These are phyloP conservation scores for Toxicodendron radicans DNA, from an alignment of 345 rosid species.

Conservation along the genomic window DNA sequence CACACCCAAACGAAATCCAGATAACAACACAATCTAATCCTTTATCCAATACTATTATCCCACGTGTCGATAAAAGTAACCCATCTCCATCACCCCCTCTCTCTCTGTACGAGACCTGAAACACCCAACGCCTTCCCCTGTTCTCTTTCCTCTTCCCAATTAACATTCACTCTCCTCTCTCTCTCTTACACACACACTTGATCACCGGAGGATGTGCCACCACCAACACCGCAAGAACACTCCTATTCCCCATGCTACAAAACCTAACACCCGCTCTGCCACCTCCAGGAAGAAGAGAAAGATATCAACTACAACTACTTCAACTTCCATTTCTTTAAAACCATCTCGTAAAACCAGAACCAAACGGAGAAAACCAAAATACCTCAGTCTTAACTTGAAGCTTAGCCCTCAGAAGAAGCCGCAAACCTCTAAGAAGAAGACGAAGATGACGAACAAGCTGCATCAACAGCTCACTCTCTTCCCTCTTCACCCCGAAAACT, in stretches of 20 bases:
- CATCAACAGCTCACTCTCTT: constrained; percentile 36
- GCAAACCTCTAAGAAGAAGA: background rate
- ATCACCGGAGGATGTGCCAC: background rate
- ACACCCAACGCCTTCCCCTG: constrained; percentile 1
- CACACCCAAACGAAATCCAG: constrained; percentile 44
- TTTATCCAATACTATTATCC: constrained; percentile 31
- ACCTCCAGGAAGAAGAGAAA: background rate
- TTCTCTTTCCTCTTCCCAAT: background rate
- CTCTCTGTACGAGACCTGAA: constrained; percentile 4
- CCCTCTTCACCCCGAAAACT: constrained; percentile 45
- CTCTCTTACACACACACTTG: too few relatives aligned
- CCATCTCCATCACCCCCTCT: constrained; percentile 17
- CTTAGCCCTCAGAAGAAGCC: constrained; percentile 28
- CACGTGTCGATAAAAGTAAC: constrained; percentile 41
- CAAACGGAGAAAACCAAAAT: constrained; percentile 67
- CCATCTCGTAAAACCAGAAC: constrained; percentile 53
- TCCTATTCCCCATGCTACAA: too few relatives aligned
- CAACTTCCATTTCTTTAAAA: constrained; percentile 7
- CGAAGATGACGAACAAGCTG: constrained; percentile 15
- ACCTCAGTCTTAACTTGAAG: constrained; percentile 55
- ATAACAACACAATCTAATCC: constrained; percentile 48
- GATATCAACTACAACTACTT: background rate
- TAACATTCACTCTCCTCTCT: background rate
- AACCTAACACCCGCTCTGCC: background rate
- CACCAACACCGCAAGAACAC: background rate